Evolutionary conservation across 1,284 basidiomycete genomes (phyloP), one percentile per base, ranked within the genome.

Genomic region (Sporisorium iseilematis-ciliati): DNA sequence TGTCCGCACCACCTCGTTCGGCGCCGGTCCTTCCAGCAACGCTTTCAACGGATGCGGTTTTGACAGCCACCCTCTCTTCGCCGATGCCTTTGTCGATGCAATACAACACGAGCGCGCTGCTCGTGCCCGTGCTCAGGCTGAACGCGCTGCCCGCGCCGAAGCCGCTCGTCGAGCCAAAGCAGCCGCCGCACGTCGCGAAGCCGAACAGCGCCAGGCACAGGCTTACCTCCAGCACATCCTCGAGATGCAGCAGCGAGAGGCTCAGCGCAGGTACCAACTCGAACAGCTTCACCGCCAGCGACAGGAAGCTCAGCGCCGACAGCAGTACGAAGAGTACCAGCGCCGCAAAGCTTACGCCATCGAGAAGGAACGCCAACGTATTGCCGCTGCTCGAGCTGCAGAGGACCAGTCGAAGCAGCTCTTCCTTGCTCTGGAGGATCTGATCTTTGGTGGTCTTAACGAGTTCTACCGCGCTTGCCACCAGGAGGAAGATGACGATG

Each of bases 301-400:
- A n/a, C 67, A 75, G 55, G 63, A 75, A 20, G 67, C 64, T 21
- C 50, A 60, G 38, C 67, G 59, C 12, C 65, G 69, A 46, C 61
- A 63, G 56, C 74, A 69, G 59, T 71, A 71, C 52, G 61, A 58
- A 40, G 74, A 77, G 52, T 73, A 77, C 54, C 74, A 73, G 65
- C 69, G 69, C 16, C 61, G 74, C 43, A 73, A 72, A 61, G 65
- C 69, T 38, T 60, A 57, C 20, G 69, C 69, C 16, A 72, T 72
- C 50, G 64, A 72, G 57, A 72, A 67, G 58, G 74, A 77, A 43
- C 61, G 69, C 14, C 60, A 72, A 51, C 61, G 69, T 43, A 69
- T 73, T 33, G 65, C 65, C 31, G 60, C 63, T 4, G 26, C 40
- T 8, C 52, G 41, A 35, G 69, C 63, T 7, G 69, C 69, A 1